Base-by-base conservation (phyloP, 768 basidiomycete species). In the Mycena olivaceomarginata region DNA sequence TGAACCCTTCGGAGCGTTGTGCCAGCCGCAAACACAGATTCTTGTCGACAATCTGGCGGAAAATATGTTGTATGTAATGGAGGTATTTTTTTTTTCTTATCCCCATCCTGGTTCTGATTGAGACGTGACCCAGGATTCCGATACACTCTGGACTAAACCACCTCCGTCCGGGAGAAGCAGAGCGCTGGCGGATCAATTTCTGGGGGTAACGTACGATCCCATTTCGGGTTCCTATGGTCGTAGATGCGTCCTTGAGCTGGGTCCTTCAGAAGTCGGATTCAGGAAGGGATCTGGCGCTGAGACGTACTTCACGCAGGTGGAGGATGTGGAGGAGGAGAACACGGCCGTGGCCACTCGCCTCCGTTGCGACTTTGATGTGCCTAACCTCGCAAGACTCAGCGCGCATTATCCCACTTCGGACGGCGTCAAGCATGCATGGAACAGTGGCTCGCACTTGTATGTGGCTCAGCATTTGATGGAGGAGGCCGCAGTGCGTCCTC, bases 121-220 rank as follows among this genome's bases (percentile, higher is more conserved):
- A 45, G 25, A 46, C 51, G 31, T 16, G 67, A 67, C 18, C 67
- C 51, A 67, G 57, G 57, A 70, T 70, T 40, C 31, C 15, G 51
- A 46, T 20, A 45, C 31, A 70, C 12, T 25, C 16, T 46, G 12
- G 39, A 68, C 39, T 57, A 60, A 62, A 48, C 57, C 37, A 41
- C 70, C 46, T 31, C 39, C 37, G 40, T 48, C 43, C 18, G 22
- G 59, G 16, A 70, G 70, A 71, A 53, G 45, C 62, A 48, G 39
- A 53, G 48, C 40, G 13, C 72, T 67, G 25, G 72, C 64, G 16
- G 72, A 73, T 66, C 56, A 46, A 45, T 67, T 57, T 73, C 22
- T 73, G 72, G 72, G 72, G 41, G 72, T 59, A 16, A 67, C 65
- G 8, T 73, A 73, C 43, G 41, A 73, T 67, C 72, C 72, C 56